These are phyloP conservation scores for Lactarius quietus DNA, from an alignment of 768 basidiomycete species.

Conservation along the genomic window DNA sequence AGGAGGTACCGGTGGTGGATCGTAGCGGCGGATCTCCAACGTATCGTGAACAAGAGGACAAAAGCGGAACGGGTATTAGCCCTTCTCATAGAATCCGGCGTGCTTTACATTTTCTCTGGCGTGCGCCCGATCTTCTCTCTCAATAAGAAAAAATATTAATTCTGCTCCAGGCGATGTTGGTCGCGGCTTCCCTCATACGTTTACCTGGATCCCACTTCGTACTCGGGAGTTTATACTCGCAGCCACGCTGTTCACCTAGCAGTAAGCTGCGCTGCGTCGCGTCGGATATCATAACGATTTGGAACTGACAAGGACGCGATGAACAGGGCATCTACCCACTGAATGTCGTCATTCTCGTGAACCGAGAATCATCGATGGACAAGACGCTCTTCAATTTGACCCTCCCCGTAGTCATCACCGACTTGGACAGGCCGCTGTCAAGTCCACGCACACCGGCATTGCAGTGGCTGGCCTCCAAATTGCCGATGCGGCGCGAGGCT, in stretches of 20 bases:
- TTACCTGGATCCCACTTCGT: background rate
- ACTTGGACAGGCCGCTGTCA: background rate
- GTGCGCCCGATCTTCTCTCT: background rate
- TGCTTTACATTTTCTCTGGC: background rate
- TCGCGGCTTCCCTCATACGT: background rate
- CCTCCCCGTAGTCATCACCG: background rate
- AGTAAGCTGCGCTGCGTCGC: background rate
- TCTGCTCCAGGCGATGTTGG: background rate
- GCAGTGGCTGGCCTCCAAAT: background rate
- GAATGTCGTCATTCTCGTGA: background rate
- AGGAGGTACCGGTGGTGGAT: background rate
- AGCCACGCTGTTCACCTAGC: background rate
- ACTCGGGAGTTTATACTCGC: background rate
- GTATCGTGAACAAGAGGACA: background rate
- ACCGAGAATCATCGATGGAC: background rate
- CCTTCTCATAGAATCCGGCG: constrained; percentile 1
- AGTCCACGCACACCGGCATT: background rate
- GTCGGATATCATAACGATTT: background rate
- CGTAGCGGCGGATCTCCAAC: background rate
- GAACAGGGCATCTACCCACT: background rate
- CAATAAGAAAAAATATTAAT: background rate
- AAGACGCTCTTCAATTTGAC: background rate
- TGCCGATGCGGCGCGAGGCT: background rate
- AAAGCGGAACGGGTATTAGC: background rate
- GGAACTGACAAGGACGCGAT: background rate